Evolutionary conservation across 192 early-diverging fungal species (phyloP).

Genomic region (Entomortierella chlamydospora): DNA sequence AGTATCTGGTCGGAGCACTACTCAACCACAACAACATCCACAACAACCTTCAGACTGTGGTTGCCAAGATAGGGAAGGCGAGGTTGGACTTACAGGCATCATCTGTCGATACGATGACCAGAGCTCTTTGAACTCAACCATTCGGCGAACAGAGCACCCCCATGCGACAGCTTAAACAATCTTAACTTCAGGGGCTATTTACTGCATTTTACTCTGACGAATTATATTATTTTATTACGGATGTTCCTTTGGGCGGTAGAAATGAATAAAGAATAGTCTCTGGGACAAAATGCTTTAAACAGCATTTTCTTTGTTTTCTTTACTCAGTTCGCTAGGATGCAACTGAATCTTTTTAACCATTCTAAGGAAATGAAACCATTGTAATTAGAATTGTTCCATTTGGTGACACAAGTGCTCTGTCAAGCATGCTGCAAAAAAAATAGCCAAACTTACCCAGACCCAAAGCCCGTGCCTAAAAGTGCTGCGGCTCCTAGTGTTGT

Average conservation of each 20-base stretch:
- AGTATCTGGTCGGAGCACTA: slow-evolving; percentile 4
- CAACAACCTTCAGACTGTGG: neutral
- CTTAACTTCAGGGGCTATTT: too few relatives aligned
- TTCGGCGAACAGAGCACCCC: neutral
- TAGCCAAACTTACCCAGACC: slow-evolving; percentile 47
- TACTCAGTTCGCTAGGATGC: slow-evolving; percentile 37
- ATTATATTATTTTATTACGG: slow-evolving; percentile 9
- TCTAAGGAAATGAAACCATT: slow-evolving; percentile 1
- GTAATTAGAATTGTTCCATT: too few relatives aligned
- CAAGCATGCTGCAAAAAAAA: too few relatives aligned
- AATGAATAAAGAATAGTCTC: too few relatives aligned
- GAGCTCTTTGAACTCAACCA: neutral
- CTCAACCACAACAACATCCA: slow-evolving; percentile 2
- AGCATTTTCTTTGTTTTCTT: slow-evolving; percentile 21
- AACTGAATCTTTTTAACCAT: slow-evolving; percentile 52
- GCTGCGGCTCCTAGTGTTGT: slow-evolving; percentile 45
- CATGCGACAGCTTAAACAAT: too few relatives aligned
- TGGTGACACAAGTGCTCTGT: too few relatives aligned
- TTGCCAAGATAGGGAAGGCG: slow-evolving; percentile 43
- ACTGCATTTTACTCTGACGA: too few relatives aligned
- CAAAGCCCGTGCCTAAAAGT: slow-evolving; percentile 43
- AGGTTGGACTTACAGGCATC: slow-evolving; percentile 45
- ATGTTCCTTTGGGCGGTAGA: too few relatives aligned
- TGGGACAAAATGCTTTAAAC: neutral
- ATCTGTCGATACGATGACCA: slow-evolving; percentile 48